Evolutionary conservation across 805 yeast species (phyloP).

Genomic region (Ogataea neopini): DNA sequence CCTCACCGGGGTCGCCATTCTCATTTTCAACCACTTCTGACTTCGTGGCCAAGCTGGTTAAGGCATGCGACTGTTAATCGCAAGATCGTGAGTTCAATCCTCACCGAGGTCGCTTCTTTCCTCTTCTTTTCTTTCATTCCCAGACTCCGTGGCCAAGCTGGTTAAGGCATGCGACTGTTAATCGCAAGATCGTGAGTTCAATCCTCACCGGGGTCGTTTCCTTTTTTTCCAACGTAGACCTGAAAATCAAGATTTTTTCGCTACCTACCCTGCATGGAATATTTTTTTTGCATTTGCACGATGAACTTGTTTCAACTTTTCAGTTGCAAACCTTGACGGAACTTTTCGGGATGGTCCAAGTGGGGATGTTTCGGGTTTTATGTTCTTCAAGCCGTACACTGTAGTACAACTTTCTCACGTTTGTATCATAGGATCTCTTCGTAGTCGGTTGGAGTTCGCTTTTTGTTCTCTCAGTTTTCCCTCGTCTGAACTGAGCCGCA

Average conservation of each 20-base stretch:
- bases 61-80: slow-evolving; percentile 32
- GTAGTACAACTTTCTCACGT: too few relatives aligned
- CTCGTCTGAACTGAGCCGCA: neutral
- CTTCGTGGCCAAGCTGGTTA: slow-evolving; percentile 32
- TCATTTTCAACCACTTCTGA: slow-evolving; percentile 10
- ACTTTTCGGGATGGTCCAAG: too few relatives aligned
- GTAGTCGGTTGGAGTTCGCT: too few relatives aligned
- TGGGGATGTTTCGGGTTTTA: too few relatives aligned
- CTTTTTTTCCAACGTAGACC: slow-evolving; percentile 9
- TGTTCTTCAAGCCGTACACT: too few relatives aligned
- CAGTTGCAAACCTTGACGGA: too few relatives aligned
- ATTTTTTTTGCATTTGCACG: too few relatives aligned
- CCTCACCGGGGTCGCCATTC: slow-evolving; percentile 28
- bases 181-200: slow-evolving; percentile 17
- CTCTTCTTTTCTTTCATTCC: neutral
- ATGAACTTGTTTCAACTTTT: too few relatives aligned
- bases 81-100: slow-evolving; percentile 32
- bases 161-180: neutral
- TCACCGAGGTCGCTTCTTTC: slow-evolving; percentile 25
- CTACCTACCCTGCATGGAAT: neutral
- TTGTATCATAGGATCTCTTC: too few relatives aligned
- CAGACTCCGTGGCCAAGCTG: neutral
- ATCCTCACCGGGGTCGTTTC: slow-evolving; percentile 5
- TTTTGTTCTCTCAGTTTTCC: too few relatives aligned
- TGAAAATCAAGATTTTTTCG: too few relatives aligned